Conservation (phyloP, 2,329 filamentous ascomycete species). For the Aspergillus fijiensis region DNA sequence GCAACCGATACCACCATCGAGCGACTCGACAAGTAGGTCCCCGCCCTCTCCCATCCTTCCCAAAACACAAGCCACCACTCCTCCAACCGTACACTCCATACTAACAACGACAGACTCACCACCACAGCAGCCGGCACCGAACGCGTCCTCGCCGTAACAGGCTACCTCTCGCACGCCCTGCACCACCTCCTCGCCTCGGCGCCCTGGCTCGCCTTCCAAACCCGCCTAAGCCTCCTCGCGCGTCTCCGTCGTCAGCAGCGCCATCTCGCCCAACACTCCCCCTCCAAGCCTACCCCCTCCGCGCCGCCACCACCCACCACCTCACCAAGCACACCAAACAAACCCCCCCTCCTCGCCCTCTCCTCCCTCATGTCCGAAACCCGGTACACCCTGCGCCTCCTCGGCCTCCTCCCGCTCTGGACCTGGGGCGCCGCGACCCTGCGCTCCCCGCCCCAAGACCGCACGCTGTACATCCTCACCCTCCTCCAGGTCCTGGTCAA, state of each 20-base stretch:
- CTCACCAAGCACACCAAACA: constrained; percentile 29
- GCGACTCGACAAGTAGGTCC: constrained; percentile 32
- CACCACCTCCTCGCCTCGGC: constrained; percentile 61
- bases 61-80: constrained; percentile 26
- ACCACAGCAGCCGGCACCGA: constrained; percentile 69
- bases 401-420: constrained; percentile 72
- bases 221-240: constrained; percentile 46
- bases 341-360: constrained; percentile 48
- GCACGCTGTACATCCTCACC: constrained; percentile 53
- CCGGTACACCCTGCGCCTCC: constrained; percentile 57
- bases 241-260: constrained; percentile 26
- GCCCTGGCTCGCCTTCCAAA: constrained; percentile 40
- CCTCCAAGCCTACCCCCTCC: constrained; percentile 16
- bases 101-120: constrained; percentile 54
- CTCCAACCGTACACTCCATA: neutral
- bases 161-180: constrained; percentile 65
- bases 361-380: constrained; percentile 50
- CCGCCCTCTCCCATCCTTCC: constrained; percentile 18
- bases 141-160: constrained; percentile 65
- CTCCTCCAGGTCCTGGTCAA: constrained; percentile 69
- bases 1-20: constrained; percentile 31
- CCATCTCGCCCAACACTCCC: neutral
- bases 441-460: constrained; percentile 44
- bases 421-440: constrained; percentile 69
- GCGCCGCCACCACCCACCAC: constrained; percentile 30